Base-by-base conservation (phyloP, 768 basidiomycete genomes). In the Kwoniella europaea region DNA sequence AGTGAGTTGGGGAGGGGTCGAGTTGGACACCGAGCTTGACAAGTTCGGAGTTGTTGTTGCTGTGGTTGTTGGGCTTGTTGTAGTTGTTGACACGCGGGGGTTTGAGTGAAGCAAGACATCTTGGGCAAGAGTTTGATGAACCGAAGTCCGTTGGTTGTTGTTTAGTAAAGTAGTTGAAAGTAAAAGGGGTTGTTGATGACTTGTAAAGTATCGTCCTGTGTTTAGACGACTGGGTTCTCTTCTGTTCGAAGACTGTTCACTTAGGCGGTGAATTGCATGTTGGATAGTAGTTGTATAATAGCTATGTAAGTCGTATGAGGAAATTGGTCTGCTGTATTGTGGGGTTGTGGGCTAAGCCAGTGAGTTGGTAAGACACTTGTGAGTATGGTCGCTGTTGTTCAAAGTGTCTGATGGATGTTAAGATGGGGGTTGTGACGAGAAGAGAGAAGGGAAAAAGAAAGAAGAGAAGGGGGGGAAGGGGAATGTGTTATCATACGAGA, bases 191-290 rank as follows among this genome's bases (percentile, higher is more conserved):
- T 68, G 64, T 65, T 71, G 68, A 46, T 63, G 29, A 64, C 53
- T 63, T 65, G 57, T 54, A 53, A 69, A 61, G 59, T 50, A 63
- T 71, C 63, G 44, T 61, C 42, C 24, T 68, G 54, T 61, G 2
- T 54, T 41, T 65, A 22, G 65, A 54, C 53, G 69, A 64, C 54
- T 64, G 60, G 22, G 65, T 43, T 67, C 62, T 72, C 67, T 67
- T 71, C 71, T 65, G n/a, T 60, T n/a, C 46, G 57, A 67, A 71
- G 68, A 63, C 52, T 67, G 44, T 22, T 56, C 62, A 41, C 64
- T 74, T 76, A 76, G 55, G 65, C 71, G 71, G 43, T n/a, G 53
- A 42, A 76, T 65, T 65, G 74, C 76, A 77, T 77, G 66, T 55
- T 75, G 73, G 54, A 77, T 70, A 29, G 68, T 66, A 3, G 57